Evolutionary conservation across 352 stramenopile genomes (phyloP).

Genomic region (Blastocystis sp.): DNA sequence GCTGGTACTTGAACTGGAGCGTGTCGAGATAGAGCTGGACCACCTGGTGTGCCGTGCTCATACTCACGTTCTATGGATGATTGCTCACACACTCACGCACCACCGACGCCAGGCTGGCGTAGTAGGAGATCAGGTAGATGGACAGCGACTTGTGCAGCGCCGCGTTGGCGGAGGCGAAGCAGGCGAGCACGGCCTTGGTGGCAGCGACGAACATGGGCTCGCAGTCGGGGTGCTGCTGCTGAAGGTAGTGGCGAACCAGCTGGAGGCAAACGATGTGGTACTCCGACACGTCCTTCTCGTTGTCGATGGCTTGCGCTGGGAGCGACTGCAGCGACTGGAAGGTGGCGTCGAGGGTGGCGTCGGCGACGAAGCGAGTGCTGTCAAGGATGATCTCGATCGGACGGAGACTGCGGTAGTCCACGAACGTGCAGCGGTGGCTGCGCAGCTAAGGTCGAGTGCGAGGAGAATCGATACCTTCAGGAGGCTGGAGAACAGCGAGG

Average conservation of each 20-base stretch:
- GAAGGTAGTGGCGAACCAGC: background rate
- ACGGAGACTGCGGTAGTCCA: background rate
- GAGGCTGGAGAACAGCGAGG: constrained; percentile 17
- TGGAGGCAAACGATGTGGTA: background rate
- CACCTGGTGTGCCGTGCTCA: background rate
- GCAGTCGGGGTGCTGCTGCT: background rate
- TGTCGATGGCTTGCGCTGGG: background rate
- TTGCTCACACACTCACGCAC: background rate
- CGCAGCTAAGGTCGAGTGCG: background rate
- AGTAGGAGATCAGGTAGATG: constrained; percentile 43
- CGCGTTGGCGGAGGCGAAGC: background rate
- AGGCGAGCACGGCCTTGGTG: background rate
- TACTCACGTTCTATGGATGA: background rate
- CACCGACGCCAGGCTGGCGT: background rate
- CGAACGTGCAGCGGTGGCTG: constrained; percentile 1
- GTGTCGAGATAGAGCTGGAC: constrained; percentile 15
- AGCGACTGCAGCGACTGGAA: constrained; percentile 19
- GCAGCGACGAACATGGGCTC: background rate
- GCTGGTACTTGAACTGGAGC: constrained; percentile 50
- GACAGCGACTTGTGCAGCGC: constrained; percentile 39
- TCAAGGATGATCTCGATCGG: constrained; percentile 14
- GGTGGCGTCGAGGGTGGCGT: background rate
- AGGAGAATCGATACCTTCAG: background rate
- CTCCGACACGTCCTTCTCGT: constrained; percentile 17
- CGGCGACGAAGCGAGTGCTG: background rate